Conservation (phyloP, 2,329 filamentous ascomycete species). For the Dissoconium aciculare region DNA sequence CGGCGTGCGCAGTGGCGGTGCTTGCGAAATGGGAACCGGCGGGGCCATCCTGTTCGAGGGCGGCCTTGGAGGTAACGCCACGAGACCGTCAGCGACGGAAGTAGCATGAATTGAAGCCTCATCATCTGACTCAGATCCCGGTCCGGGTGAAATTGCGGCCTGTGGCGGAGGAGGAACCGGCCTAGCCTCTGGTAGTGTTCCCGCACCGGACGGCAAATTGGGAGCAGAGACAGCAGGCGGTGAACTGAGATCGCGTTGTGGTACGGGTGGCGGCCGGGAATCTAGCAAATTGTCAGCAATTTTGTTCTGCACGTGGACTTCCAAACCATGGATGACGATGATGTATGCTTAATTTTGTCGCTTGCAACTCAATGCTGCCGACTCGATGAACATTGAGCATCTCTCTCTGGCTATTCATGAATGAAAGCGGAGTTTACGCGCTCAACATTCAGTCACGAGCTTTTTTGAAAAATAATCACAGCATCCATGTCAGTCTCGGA, state of each 20-base stretch:
- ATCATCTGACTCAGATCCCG: constrained; percentile 78
- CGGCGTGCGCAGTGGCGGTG: constrained; percentile 10
- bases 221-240: too few relatives aligned
- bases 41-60: constrained; percentile 25
- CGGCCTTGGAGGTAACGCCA: constrained; percentile 16
- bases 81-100: constrained; percentile 17
- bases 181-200: constrained; percentile 16
- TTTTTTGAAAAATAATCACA: too few relatives aligned
- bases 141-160: constrained; percentile 45
- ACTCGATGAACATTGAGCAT: too few relatives aligned
- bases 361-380: constrained; percentile 7
- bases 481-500: constrained; percentile 1
- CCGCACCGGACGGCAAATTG: too few relatives aligned
- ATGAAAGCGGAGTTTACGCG: too few relatives aligned
- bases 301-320: constrained; percentile 2
- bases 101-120: constrained; percentile 48
- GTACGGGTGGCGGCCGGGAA: constrained; percentile 9
- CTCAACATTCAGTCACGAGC: too few relatives aligned
- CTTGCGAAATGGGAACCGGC: constrained; percentile 18
- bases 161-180: constrained; percentile 25
- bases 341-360: constrained; percentile 6
- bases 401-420: too few relatives aligned
- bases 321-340: constrained; percentile 2
- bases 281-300: constrained; percentile 7
- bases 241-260: constrained; percentile 1